Evolutionary conservation across 352 stramenopile genomes (phyloP).

Genomic region (Phytopythium cucurbitacearum): DNA sequence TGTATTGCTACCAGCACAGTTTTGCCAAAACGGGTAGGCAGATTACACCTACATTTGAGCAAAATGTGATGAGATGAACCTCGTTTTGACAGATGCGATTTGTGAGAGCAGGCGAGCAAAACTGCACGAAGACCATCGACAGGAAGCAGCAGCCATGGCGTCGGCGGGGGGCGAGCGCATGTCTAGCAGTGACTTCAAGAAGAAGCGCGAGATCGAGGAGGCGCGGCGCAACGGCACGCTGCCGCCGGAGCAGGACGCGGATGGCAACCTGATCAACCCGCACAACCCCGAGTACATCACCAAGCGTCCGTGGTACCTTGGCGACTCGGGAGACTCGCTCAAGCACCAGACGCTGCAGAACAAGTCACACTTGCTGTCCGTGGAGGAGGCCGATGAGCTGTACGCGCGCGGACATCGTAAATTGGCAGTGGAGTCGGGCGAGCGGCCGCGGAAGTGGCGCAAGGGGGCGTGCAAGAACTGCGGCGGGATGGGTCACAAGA

Average conservation of each 20-base stretch:
- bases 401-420: constrained; percentile 40
- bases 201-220: constrained; percentile 89
- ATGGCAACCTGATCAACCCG: constrained; percentile 98
- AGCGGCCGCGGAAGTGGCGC: constrained; percentile 47
- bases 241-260: constrained; percentile 83
- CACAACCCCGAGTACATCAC: constrained; percentile 99
- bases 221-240: constrained; percentile 86
- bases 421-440: background rate
- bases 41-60: no score
- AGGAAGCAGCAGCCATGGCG: constrained; percentile 33
- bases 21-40: no score
- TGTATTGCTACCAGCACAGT: no score
- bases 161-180: constrained; percentile 61
- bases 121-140: constrained; percentile 5
- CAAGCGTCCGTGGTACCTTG: constrained; percentile 98
- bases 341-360: constrained; percentile 94
- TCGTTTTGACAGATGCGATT: no score
- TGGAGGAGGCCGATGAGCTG: constrained; percentile 86
- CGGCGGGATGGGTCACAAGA: constrained; percentile 91
- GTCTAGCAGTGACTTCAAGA: constrained; percentile 78
- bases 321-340: constrained; percentile 89
- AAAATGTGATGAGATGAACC: no score
- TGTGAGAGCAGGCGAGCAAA: background rate
- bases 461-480: constrained; percentile 95
- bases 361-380: constrained; percentile 87